These are phyloP conservation scores for Begonia masoniana DNA, from an alignment of 306 rosid species.

Conservation along the genomic window DNA sequence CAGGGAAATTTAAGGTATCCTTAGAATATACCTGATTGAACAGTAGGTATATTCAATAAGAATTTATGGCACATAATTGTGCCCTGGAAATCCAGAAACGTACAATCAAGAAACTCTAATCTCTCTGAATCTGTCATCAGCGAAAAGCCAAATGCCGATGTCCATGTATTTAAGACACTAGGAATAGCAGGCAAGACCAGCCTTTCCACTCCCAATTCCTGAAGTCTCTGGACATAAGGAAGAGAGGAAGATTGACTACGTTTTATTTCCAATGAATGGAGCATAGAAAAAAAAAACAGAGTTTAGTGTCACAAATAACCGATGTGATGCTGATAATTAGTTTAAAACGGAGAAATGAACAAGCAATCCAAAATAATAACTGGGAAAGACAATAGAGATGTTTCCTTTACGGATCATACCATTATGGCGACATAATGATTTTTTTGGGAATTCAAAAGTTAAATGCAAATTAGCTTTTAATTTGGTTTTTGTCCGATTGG, in stretches of 20 bases:
- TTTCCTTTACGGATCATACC: too few relatives aligned
- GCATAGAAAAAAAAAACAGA: background rate
- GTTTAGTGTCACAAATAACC: too few relatives aligned
- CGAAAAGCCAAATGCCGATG: constrained; percentile 54
- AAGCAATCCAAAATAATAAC: too few relatives aligned
- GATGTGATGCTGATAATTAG: too few relatives aligned
- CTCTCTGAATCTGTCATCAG: constrained; percentile 52
- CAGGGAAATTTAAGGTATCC: constrained; percentile 19
- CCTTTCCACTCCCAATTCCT: constrained; percentile 63
- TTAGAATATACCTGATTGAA: background rate
- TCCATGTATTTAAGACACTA: constrained; percentile 68
- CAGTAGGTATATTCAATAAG: constrained; percentile 23
- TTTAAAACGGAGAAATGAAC: too few relatives aligned
- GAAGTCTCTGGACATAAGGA: constrained; percentile 40
- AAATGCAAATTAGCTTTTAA: too few relatives aligned
- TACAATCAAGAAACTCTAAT: constrained; percentile 42
- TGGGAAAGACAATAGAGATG: too few relatives aligned
- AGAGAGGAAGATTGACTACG: background rate
- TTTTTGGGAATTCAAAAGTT: too few relatives aligned
- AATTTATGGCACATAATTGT: constrained; percentile 76
- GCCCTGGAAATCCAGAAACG: constrained; percentile 67
- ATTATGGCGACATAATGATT: too few relatives aligned
- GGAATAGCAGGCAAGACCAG: constrained; percentile 78
- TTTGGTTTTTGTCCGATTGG: too few relatives aligned
- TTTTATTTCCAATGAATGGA: background rate